Conservation (phyloP, 495 filamentous ascomycete species). For the Penicillium turbatum region DNA sequence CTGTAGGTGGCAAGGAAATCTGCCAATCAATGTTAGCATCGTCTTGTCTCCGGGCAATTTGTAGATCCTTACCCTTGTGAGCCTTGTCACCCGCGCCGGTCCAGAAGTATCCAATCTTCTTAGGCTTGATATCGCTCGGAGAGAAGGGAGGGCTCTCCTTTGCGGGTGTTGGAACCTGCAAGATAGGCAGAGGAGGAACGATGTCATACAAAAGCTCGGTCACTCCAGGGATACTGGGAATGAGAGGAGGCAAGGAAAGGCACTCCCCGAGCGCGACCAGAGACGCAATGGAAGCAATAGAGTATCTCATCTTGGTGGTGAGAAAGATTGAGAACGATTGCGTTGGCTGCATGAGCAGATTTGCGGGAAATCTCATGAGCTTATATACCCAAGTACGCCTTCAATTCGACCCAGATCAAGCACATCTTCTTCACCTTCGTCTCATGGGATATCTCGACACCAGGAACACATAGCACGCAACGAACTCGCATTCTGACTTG, state of each 20-base stretch:
- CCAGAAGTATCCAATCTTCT: constrained; percentile 66
- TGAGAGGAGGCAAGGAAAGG: constrained; percentile 49
- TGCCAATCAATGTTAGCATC: constrained; percentile 1
- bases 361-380: constrained; percentile 24
- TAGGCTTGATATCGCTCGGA: constrained; percentile 53
- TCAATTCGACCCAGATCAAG: not conserved
- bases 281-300: constrained; percentile 17
- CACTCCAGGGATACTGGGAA: constrained; percentile 55
- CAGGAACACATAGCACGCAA: constrained; percentile 17
- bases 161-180: constrained; percentile 56
- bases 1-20: constrained; percentile 59
- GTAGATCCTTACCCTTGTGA: constrained; percentile 37
- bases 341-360: constrained; percentile 22
- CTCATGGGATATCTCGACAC: constrained; percentile 1
- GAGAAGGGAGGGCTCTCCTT: constrained; percentile 51
- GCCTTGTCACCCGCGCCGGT: constrained; percentile 56
- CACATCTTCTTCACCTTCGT: not conserved
- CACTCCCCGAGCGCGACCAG: constrained; percentile 20
- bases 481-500: not conserved
- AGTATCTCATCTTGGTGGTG: constrained; percentile 23
- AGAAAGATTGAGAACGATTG: constrained; percentile 3
- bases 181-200: constrained; percentile 52
- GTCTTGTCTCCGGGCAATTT: not conserved
- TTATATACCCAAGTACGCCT: constrained; percentile 19
- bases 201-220: constrained; percentile 49